Conservation (phyloP, 371 early-diverging fungal genomes). For the Mucor lusitanicus region DNA sequence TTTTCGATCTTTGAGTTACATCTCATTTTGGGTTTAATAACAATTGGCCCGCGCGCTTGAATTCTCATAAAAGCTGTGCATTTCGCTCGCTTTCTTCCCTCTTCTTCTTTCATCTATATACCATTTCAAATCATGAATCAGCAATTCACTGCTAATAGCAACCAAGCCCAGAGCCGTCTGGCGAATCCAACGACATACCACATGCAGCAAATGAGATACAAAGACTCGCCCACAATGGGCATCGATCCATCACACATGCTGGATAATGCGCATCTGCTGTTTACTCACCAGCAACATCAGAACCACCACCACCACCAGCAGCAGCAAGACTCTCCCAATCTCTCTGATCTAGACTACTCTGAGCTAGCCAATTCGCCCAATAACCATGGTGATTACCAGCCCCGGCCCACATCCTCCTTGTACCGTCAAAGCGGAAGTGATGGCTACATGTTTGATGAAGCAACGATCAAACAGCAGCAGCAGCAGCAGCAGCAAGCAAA, state of each 20-base stretch:
- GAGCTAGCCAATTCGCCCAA: slow-evolving; percentile 12
- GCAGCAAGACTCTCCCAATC: slow-evolving; percentile 17
- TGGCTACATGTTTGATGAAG: slow-evolving; percentile 11
- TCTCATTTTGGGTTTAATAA: slow-evolving; percentile 7
- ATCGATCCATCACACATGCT: slow-evolving; percentile 18
- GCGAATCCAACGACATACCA: slow-evolving; percentile 17
- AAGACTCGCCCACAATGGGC: slow-evolving; percentile 2
- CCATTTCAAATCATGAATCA: not conserved
- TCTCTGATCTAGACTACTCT: slow-evolving; percentile 23
- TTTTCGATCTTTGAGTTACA: slow-evolving; percentile 17
- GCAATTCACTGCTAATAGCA: not conserved
- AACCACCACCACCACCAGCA: no score
- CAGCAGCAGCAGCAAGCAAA: not conserved
- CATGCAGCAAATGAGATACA: slow-evolving; percentile 19
- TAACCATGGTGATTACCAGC: slow-evolving; percentile 11
- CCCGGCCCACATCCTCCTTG: not conserved
- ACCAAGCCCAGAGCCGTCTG: not conserved
- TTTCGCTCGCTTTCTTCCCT: slow-evolving; percentile 1
- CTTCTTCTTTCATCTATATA: not conserved
- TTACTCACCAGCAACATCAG: slow-evolving; percentile 6
- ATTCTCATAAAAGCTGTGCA: slow-evolving; percentile 2
- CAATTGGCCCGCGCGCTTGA: slow-evolving; percentile 24
- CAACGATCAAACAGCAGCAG: slow-evolving; percentile 5
- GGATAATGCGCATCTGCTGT: slow-evolving; percentile 4
- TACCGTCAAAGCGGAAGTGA: slow-evolving; percentile 3